Conservation (phyloP, 495 filamentous ascomycete species). For the Extremus antarcticus region DNA sequence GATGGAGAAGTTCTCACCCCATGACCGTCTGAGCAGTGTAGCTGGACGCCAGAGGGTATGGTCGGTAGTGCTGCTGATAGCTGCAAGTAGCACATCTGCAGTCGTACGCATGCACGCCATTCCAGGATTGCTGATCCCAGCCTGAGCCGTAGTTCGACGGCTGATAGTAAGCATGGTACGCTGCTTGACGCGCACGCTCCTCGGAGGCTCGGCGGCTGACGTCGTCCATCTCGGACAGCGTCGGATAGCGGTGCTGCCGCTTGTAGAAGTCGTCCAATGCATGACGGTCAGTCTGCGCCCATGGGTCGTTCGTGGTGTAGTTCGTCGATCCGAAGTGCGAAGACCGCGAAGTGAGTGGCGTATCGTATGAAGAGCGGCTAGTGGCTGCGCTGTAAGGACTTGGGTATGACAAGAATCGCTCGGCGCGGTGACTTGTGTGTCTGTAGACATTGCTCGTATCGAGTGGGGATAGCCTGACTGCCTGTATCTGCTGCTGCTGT, state of each 20-base stretch:
- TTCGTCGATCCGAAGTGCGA: slow-evolving; percentile 38
- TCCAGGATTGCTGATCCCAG: slow-evolving; percentile 27
- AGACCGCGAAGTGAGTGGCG: slow-evolving; percentile 20
- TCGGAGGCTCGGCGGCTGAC: slow-evolving; percentile 37
- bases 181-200: slow-evolving; percentile 26
- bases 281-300: slow-evolving; percentile 52
- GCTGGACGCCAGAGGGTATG: slow-evolving; percentile 52
- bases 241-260: slow-evolving; percentile 25
- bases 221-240: slow-evolving; percentile 30
- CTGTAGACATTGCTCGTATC: slow-evolving; percentile 51
- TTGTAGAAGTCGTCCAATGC: slow-evolving; percentile 35
- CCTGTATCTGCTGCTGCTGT: slow-evolving; percentile 1
- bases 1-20: too few species aligned
- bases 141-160: slow-evolving; percentile 19
- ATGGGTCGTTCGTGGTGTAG: slow-evolving; percentile 23
- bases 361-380: slow-evolving; percentile 21
- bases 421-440: slow-evolving; percentile 14
- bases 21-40: slow-evolving; percentile 34
- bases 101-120: slow-evolving; percentile 39
- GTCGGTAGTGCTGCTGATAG: slow-evolving; percentile 42
- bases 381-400: slow-evolving; percentile 31
- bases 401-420: slow-evolving; percentile 22
- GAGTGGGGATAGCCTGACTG: slow-evolving; percentile 53
- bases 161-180: slow-evolving; percentile 25
- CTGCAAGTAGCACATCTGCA: slow-evolving; percentile 60